A percentile compares a stretch with the other conserved stretches of the same genome.
phyloP scores from a whole-genome alignment of 805 yeast genomes.

The Vanderwaltozyma verrucispora region DNA sequence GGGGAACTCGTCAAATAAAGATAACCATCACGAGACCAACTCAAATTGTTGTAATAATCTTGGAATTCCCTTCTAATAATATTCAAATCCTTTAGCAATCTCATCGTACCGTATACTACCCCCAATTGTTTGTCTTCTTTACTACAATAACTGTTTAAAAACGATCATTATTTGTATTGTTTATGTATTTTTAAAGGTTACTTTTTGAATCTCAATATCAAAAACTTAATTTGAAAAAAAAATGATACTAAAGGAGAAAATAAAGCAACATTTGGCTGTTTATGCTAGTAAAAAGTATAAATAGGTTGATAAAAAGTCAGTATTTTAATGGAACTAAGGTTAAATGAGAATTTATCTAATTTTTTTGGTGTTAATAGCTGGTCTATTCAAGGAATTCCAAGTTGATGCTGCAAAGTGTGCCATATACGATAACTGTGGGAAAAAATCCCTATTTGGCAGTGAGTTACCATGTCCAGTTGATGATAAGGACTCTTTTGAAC shows the following conservation, averaged over 20 bases:
- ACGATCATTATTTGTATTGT: no score
- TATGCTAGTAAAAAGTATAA: no score
- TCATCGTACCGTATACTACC: slow-evolving; percentile 10
- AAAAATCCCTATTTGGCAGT: slow-evolving; percentile 65
- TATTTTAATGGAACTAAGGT: no score
- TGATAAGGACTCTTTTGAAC: slow-evolving; percentile 35
- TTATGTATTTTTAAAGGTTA: no score
- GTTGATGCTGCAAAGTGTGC: slow-evolving; percentile 20
- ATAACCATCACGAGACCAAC: slow-evolving; percentile 25
- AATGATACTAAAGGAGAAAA: no score
- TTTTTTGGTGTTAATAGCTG: background rate
- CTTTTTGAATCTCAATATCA: no score
- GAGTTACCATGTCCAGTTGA: slow-evolving; percentile 69
- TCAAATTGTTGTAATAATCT: slow-evolving; percentile 18
- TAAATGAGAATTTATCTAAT: no score
- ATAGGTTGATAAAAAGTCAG: no score
- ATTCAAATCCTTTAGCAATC: slow-evolving; percentile 19
- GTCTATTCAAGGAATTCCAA: background rate
- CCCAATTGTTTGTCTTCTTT: no score
- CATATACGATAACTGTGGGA: slow-evolving; percentile 53
- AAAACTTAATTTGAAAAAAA: no score
- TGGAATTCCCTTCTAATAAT: slow-evolving; percentile 21
- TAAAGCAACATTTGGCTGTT: no score
- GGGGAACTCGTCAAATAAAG: slow-evolving; percentile 20
- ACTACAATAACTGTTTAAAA: no score